Conservation (phyloP, 2,329 filamentous ascomycete genomes). For the Clarireedia monteithiana region DNA sequence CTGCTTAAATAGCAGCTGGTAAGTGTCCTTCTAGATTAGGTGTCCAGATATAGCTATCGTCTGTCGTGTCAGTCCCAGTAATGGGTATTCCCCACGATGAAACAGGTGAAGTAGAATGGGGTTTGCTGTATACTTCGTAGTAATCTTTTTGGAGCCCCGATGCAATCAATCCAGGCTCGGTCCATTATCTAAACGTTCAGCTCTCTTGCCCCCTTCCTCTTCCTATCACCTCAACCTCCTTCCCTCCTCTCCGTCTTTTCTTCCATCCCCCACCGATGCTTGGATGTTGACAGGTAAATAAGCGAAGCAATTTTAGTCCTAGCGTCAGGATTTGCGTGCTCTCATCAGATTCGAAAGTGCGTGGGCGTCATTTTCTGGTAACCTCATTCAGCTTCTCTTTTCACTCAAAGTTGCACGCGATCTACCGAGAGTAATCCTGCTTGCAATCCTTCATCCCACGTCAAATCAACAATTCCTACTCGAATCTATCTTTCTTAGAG, state of each 20-base stretch:
- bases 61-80: too few relatives aligned
- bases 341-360: not conserved
- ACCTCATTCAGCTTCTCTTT: not conserved
- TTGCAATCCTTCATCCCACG: not conserved
- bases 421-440: conserved; percentile 4
- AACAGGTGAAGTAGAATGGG: too few relatives aligned
- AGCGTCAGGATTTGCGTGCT: not conserved
- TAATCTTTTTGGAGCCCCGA: too few relatives aligned
- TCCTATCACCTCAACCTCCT: not conserved
- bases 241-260: not conserved
- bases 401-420: conserved; percentile 6
- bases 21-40: too few relatives aligned
- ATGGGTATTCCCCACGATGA: too few relatives aligned
- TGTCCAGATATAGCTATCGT: too few relatives aligned
- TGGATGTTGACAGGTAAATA: conserved; percentile 5
- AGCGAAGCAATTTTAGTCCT: not conserved
- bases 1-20: too few relatives aligned
- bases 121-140: too few relatives aligned
- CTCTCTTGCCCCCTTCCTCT: not conserved
- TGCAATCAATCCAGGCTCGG: too few relatives aligned
- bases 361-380: conserved; percentile 4
- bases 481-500: not conserved
- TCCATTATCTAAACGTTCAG: too few relatives aligned
- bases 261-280: not conserved
- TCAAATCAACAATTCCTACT: not conserved